These are phyloP conservation scores for Phytophthora quininea DNA, from an alignment of 352 stramenopile genomes.

Conservation along the genomic window DNA sequence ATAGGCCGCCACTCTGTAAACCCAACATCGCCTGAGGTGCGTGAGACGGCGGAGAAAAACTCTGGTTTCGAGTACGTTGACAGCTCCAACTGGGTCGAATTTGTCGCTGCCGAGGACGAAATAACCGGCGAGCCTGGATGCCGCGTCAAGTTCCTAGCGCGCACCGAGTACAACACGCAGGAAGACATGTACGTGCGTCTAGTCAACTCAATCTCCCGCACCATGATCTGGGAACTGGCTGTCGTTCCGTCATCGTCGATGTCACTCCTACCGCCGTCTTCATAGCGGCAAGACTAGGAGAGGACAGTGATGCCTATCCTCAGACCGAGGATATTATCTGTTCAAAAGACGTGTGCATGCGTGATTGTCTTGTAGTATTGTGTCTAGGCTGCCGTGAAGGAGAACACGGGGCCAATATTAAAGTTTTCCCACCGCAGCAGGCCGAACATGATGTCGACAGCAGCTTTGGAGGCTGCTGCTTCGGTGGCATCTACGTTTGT, in stretches of 20 bases:
- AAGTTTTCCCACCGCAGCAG: conserved; percentile 59
- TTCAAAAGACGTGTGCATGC: background rate
- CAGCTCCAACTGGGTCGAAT: conserved; percentile 63
- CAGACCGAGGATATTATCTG: background rate
- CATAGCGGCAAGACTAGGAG: background rate
- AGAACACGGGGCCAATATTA: conserved; percentile 53
- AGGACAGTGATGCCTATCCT: too few species aligned
- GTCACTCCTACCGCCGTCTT: conserved; percentile 18
- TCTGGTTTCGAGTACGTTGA: conserved; percentile 60
- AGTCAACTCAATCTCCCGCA: conserved; percentile 54
- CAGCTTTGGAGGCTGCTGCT: conserved; percentile 28
- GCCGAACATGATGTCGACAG: conserved; percentile 54
- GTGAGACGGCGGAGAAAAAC: conserved; percentile 33
- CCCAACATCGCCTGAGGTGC: conserved; percentile 46
- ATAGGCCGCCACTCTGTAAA: conserved; percentile 69
- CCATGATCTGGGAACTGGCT: conserved; percentile 61
- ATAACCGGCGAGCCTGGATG: conserved; percentile 42
- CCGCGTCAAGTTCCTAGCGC: conserved; percentile 67
- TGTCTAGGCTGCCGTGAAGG: conserved; percentile 26
- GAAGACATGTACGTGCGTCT: conserved; percentile 58
- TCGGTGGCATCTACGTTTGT: conserved; percentile 29
- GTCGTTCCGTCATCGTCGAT: conserved; percentile 45
- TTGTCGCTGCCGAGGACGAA: conserved; percentile 38
- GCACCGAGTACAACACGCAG: conserved; percentile 66
- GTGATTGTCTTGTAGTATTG: conserved; percentile 1